phyloP scores from a whole-genome alignment of 2,329 filamentous ascomycete genomes.

The Achaetomium macrosporum region DNA sequence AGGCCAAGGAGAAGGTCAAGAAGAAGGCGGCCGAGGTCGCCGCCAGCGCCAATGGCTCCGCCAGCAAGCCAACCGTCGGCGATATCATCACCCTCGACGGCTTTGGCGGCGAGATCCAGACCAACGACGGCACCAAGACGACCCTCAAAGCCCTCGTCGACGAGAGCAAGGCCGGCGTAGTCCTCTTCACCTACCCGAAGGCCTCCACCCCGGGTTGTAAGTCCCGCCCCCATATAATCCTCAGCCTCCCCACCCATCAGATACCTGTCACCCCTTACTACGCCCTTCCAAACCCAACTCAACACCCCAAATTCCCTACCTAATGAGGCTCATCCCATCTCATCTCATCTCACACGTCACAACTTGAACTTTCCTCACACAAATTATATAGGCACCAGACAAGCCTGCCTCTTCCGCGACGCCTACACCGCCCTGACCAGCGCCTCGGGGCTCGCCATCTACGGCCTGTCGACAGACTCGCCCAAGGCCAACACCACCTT shows the following conservation, averaged over 20 bases:
- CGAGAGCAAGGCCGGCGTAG: conserved; percentile 77
- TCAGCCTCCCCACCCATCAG: neutral
- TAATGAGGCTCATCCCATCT: neutral
- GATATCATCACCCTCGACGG: conserved; percentile 50
- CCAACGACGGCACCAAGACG: conserved; percentile 74
- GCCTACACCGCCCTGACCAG: conserved; percentile 68
- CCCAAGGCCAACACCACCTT: conserved; percentile 91
- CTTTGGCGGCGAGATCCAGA: conserved; percentile 71
- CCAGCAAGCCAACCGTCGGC: conserved; percentile 43
- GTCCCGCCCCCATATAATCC: conserved; percentile 32
- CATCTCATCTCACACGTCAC: neutral
- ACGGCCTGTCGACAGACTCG: conserved; percentile 81
- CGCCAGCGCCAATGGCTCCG: conserved; percentile 19
- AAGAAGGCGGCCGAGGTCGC: conserved; percentile 7
- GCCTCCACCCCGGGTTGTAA: conserved; percentile 92
- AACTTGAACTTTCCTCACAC: neutral
- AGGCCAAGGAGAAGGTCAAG: conserved; percentile 23
- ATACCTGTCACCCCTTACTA: neutral
- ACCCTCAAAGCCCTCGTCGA: conserved; percentile 76
- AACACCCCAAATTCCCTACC: neutral
- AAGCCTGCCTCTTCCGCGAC: conserved; percentile 92
- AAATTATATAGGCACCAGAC: conserved; percentile 66
- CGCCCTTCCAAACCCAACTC: neutral
- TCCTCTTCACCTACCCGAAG: conserved; percentile 92
- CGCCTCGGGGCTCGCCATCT: conserved; percentile 71